Evolutionary conservation across 2,329 filamentous ascomycete species (phyloP).

Genomic region (Aspergillus nomiae): DNA sequence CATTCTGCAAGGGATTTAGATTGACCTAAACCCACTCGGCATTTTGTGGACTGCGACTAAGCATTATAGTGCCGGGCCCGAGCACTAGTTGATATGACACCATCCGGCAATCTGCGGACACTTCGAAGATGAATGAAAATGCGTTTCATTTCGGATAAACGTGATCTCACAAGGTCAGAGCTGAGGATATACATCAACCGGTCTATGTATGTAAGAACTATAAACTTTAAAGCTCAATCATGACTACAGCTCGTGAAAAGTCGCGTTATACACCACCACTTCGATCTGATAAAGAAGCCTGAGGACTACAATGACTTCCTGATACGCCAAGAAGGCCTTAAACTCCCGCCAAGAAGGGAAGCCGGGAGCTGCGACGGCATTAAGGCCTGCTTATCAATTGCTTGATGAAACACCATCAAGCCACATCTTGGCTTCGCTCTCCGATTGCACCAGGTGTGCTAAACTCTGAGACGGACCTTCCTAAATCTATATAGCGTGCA

Average conservation of each 20-base stretch:
- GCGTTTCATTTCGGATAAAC: background rate
- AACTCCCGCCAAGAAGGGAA: background rate
- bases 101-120: background rate
- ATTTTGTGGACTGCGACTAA: background rate
- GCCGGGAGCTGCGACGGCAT: background rate
- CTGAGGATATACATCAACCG: background rate
- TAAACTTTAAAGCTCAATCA: background rate
- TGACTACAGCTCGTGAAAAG: background rate
- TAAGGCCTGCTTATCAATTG: background rate
- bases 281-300: background rate
- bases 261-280: background rate
- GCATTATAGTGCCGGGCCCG: slow-evolving; percentile 1
- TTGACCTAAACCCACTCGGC: background rate
- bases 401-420: background rate
- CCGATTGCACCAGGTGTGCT: background rate
- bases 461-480: background rate
- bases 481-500: background rate
- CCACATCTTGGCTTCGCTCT: background rate
- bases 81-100: background rate
- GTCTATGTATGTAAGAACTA: background rate
- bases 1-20: background rate
- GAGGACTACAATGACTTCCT: background rate
- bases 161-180: accelerated
- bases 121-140: background rate
- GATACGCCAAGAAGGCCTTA: background rate